Evolutionary conservation across 163 green algal species (phyloP), one percentile per base, ranked within the genome.

Genomic region (Dunaliella salina): DNA sequence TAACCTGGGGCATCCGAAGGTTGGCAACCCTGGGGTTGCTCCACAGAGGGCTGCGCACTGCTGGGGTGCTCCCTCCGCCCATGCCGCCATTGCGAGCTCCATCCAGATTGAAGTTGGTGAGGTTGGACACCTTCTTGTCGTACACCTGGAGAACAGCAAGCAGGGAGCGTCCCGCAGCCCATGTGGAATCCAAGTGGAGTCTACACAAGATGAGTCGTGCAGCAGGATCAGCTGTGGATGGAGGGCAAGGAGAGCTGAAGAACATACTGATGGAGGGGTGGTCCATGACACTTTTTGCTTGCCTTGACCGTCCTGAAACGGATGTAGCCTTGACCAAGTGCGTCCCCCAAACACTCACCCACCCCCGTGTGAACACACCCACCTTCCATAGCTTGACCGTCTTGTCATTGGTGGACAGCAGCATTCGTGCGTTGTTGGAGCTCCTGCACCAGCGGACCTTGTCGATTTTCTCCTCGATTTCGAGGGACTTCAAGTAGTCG

Each of bases 381-480:
- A 98, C 97, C 93, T 98, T 98, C 97, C 97, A 99, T 0, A 99
- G 93, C 93, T 99, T 99, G 88, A 99, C 95, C 12, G 96, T 99
- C 88, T 99, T 99, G 91, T 99, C 97, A 87, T 99, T 99, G 25
- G 97, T 98, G 33, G 96, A 98, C 26, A 99, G 91, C 72, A 99
- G 89, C 91, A 98, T 94, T 33, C 94, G 93, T 26, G 93, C 93
- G 80, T 91, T 92, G 91, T 91, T 94, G 5, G 92, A 90, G 82
- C 91, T 95, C 87, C 88, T 86, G 80, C 89, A 90, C 93, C 96
- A 98, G 67, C 93, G 89, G 50, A 99, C 95, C 89, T 98, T 97
- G 93, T 99, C 99, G 88, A 99, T 99, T 92, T 99, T 99, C 91
- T 99, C 97, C 88, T 99, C 97, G 84, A 99, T 99, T 91, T 99